Base-by-base conservation (phyloP, 768 basidiomycete genomes). In the Mycena vitilis region DNA sequence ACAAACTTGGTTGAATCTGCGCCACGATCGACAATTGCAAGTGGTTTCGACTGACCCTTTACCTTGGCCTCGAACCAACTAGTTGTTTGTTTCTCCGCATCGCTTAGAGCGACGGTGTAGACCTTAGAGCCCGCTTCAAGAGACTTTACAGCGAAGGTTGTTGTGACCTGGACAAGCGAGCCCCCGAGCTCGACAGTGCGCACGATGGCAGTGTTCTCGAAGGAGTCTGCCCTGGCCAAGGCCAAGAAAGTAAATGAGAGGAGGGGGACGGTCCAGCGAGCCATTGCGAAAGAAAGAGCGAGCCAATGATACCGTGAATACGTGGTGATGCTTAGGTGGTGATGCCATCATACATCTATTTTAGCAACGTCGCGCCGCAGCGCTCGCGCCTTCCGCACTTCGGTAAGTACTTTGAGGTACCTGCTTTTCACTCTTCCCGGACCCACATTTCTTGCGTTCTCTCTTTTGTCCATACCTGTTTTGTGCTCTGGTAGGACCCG, bases 141-240 rank as follows among this genome's bases (percentile, higher is more conserved):
- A 44, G 93, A 88, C 76, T 89, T 93, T 77, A 95, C 88, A 22
- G 92, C 89, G 80, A 92, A 98, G 55, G 95, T 93, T 53, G 96
- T 97, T 61, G 90, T 93, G 84, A 96, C 89, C 82, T 92, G 91
- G 63, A 95, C 92, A 25, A 95, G 86, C 22, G 96, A 86, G 59
- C 96, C 96, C 42, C 92, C 95, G 25, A 98, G 92, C 74, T 98
- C 96, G 66, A 95, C 84, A 7, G 93, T 90, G 74, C 95, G 91
- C 38, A 96, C 93, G 68, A 99, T 86, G 70, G 92, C 94, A 23
- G 92, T 94, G 73, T 95, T 95, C 86, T 95, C 94, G 80, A 95
- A 95, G 2, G 89, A 85, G 38, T 71, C 70, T 30, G 70, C 70
- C n/a, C 45, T 75, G 34, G 83, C 77, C 45, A 81, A 78, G 58